Evolutionary conservation across 768 basidiomycete genomes (phyloP).

Genomic region (Suillus discolor): DNA sequence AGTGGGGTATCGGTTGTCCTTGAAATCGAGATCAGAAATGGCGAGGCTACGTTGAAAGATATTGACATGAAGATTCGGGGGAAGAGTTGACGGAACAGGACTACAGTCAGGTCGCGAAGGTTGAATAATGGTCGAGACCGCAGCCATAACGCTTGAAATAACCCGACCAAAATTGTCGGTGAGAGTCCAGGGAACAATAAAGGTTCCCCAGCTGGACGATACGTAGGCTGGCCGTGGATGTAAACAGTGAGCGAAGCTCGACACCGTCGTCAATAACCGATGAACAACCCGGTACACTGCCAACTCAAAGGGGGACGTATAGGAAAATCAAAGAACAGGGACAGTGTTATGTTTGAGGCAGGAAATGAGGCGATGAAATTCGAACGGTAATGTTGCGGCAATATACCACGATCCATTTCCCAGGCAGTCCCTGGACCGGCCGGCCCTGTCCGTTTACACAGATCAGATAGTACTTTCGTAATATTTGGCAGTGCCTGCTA

Average conservation of each 20-base stretch:
- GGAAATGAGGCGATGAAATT: constrained; percentile 8
- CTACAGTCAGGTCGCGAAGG: constrained; percentile 41
- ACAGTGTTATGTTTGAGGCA: constrained; percentile 1
- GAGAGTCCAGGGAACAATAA: constrained; percentile 1
- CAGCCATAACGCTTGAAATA: constrained; percentile 33
- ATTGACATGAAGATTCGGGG: constrained; percentile 38
- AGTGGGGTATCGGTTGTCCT: constrained; percentile 61
- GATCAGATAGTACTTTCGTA: too few species aligned
- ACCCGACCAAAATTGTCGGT: constrained; percentile 5
- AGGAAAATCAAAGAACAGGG: constrained; percentile 5
- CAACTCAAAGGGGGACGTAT: neutral
- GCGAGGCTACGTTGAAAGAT: constrained; percentile 55
- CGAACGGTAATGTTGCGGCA: neutral
- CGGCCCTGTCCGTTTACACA: neutral
- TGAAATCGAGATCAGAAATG: constrained; percentile 62
- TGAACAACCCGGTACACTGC: neutral
- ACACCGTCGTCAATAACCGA: neutral
- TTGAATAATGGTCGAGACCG: constrained; percentile 57
- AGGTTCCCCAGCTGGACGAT: neutral
- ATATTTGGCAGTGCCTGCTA: neutral
- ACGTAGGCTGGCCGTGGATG: neutral
- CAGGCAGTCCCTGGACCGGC: neutral
- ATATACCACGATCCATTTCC: constrained; percentile 2
- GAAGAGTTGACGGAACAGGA: constrained; percentile 28
- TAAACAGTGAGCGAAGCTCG: neutral